phyloP scores from a whole-genome alignment of 75 land plant genomes.

The Larix kaempferi region DNA sequence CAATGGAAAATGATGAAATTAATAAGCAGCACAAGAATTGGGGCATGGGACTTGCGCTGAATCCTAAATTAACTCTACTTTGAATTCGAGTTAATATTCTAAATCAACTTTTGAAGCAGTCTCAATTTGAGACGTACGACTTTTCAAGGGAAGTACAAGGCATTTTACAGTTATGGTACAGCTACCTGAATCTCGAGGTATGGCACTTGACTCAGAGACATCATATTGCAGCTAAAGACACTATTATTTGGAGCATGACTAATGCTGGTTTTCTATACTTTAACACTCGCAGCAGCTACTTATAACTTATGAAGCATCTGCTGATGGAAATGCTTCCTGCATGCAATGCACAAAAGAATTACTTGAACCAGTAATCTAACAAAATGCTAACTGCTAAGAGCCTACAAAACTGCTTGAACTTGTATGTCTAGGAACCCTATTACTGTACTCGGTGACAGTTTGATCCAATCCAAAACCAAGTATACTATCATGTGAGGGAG shows the following conservation, averaged over 20 bases:
- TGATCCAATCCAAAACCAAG: not conserved
- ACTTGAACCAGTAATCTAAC: not conserved
- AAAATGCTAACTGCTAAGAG: not conserved
- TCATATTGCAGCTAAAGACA: not conserved
- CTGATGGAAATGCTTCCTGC: not conserved
- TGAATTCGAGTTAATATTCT: not conserved
- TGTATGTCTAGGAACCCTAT: not conserved
- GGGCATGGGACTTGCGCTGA: not conserved
- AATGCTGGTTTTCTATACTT: not conserved
- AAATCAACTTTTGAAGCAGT: not conserved
- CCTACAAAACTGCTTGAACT: not conserved
- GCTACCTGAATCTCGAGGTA: constrained; percentile 1
- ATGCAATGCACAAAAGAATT: not conserved
- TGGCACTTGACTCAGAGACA: not conserved
- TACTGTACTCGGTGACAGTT: not conserved
- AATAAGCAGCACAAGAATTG: not conserved
- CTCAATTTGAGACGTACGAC: not conserved
- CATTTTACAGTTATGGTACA: not conserved
- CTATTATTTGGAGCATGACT: not conserved
- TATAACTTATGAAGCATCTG: not conserved
- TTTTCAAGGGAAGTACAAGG: not conserved
- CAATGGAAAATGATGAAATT: not conserved
- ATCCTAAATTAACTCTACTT: not conserved
- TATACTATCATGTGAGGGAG: not conserved
- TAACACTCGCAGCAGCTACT: not conserved